Conservation (phyloP, 257 asterid genomes). For the Prunella vulgaris region DNA sequence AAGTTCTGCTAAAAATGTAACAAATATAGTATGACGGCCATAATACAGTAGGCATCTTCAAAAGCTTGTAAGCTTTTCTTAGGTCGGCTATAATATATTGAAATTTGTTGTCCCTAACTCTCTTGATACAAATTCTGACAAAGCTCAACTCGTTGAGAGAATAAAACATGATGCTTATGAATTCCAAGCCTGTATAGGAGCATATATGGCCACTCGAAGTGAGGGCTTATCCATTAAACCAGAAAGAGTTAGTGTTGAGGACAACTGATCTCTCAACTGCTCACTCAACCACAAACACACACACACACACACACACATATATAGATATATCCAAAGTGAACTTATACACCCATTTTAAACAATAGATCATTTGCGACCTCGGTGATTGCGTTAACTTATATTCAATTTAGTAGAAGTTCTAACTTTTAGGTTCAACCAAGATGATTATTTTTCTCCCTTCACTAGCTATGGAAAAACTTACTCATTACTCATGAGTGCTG, state of each 20-base stretch:
- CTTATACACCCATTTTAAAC: background rate
- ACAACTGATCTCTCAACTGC: background rate
- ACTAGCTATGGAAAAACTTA: background rate
- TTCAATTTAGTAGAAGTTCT: conserved; percentile 8
- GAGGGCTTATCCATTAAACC: background rate
- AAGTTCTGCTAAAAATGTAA: background rate
- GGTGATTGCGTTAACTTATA: background rate
- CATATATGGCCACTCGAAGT: background rate
- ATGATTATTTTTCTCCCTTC: conserved; percentile 1
- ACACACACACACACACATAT: background rate
- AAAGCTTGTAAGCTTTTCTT: background rate
- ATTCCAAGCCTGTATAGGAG: background rate
- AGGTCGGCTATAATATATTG: background rate
- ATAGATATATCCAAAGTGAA: background rate
- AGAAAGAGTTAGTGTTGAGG: background rate
- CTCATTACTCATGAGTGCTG: conserved; percentile 1
- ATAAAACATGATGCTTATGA: background rate
- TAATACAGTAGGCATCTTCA: conserved; percentile 2
- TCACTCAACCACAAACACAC: background rate
- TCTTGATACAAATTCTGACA: background rate
- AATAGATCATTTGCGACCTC: background rate
- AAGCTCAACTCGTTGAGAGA: background rate
- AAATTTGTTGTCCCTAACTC: background rate
- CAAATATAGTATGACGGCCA: background rate
- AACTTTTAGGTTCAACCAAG: conserved; percentile 8